A percentile compares a stretch with the other conserved stretches of the same genome.
phyloP scores from a whole-genome alignment of 768 basidiomycete species.

The Suillus ampliporus region DNA sequence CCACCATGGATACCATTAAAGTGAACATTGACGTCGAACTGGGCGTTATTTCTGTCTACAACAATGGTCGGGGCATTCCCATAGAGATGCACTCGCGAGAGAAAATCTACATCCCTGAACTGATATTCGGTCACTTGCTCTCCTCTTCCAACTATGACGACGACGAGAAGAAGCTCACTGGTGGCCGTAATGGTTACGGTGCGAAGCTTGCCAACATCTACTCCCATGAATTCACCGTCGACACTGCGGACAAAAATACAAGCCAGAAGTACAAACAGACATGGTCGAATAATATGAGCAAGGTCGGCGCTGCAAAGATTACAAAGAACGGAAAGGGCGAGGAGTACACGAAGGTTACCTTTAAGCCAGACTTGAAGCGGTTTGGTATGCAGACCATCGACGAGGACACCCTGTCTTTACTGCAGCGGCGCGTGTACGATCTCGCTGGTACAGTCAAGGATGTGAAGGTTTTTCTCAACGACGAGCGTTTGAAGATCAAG shows the following conservation, averaged over 20 bases:
- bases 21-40: conserved; percentile 85
- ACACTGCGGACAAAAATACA: conserved; percentile 89
- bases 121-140: conserved; percentile 95
- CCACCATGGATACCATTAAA: conserved; percentile 90
- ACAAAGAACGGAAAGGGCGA: conserved; percentile 87
- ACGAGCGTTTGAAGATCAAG: conserved; percentile 90
- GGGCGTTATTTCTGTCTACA: conserved; percentile 88
- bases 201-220: conserved; percentile 99
- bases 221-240: conserved; percentile 93
- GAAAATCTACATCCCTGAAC: conserved; percentile 94
- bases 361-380: conserved; percentile 88
- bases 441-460: conserved; percentile 95
- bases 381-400: conserved; percentile 95
- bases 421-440: conserved; percentile 95
- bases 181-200: conserved; percentile 98
- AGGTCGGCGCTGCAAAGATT: conserved; percentile 89
- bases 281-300: conserved; percentile 93
- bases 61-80: conserved; percentile 96
- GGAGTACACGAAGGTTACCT: conserved; percentile 92
- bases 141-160: conserved; percentile 98
- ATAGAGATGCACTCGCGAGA: conserved; percentile 94
- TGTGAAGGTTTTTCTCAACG: conserved; percentile 92
- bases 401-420: conserved; percentile 85
- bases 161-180: conserved; percentile 97
- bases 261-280: conserved; percentile 93